These are phyloP conservation scores for Knufia petricola DNA, from an alignment of 2,329 filamentous ascomycete species.

Conservation along the genomic window DNA sequence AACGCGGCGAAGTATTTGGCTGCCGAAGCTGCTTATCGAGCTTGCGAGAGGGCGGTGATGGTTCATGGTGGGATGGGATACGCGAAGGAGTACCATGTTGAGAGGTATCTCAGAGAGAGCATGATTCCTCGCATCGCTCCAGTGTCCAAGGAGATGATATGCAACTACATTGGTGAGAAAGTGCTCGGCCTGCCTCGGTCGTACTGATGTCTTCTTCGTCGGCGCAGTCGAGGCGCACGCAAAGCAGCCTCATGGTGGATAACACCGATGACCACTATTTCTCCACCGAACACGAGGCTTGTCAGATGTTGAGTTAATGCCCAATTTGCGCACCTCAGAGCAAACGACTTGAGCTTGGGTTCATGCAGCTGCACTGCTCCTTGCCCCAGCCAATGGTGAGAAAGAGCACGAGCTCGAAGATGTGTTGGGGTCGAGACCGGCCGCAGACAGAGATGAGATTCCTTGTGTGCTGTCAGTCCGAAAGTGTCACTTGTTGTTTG, in stretches of 20 bases:
- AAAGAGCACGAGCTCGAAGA: background rate
- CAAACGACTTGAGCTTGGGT: background rate
- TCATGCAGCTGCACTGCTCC: background rate
- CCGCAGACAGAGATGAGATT: conserved; percentile 3
- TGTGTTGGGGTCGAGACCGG: background rate
- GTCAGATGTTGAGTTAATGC: background rate
- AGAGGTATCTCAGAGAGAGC: conserved; percentile 50
- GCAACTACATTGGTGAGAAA: conserved; percentile 38
- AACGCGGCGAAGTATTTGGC: conserved; percentile 51
- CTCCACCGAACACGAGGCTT: background rate
- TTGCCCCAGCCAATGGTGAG: conserved; percentile 3
- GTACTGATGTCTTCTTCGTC: conserved; percentile 28
- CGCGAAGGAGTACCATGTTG: conserved; percentile 53
- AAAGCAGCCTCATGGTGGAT: background rate
- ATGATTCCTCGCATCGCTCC: conserved; percentile 52
- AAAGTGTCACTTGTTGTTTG: too few species aligned
- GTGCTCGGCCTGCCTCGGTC: conserved; percentile 34
- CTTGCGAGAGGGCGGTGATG: conserved; percentile 50
- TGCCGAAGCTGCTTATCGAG: conserved; percentile 51
- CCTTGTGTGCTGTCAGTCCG: too few species aligned
- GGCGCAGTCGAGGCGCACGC: background rate
- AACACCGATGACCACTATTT: background rate
- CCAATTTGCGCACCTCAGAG: background rate
- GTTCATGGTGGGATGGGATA: conserved; percentile 55
- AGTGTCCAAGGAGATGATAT: conserved; percentile 44